Evolutionary conservation across 2,329 filamentous ascomycete genomes (phyloP), one percentile per base, ranked within the genome.

Genomic region (Clonostachys rhizophaga): DNA sequence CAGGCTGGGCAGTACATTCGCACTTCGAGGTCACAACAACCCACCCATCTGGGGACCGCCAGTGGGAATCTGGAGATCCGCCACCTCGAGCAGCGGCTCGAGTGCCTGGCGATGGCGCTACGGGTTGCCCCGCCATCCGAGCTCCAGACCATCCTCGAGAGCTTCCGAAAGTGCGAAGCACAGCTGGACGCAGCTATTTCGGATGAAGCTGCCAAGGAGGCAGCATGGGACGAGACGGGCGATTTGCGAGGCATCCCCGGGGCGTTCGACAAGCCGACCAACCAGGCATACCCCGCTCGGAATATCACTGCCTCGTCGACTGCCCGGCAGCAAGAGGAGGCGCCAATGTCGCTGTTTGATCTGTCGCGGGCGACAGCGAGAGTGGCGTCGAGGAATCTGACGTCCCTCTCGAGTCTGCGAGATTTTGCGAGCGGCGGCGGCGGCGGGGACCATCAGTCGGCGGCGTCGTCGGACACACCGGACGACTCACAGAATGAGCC

Each of bases 71-170:
- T 74, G 24, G 72, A 83, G 49, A 78, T 94, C 45, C 79, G 87
- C 33, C 83, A 89, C 54, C 71, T 94, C 1, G 87, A 92, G 56
- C 89, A 92, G 60, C 81, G 89, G 18, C 88, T 91, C 60, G 89
- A 92, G 56, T 86, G 91, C 36, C 72, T 95, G 3, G 83, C 86
- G 2, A 83, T 86, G 12, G 87, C 89, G 2, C 72, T 94, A 16
- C 78, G 89, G 9, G 78, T 91, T 44, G 87, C 88, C 0, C 89
- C 89, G 2, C 68, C 82, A 0, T 70, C 76, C 1, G 81, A 86
- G 12, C 74, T 94, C 1, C 83, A 87, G 49, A 86, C 90, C 53
- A 87, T 94, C 13, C 69, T 94, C 4, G 84, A 82, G 44, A 83
- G 81, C 2, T 94, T 87, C 72, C 81, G 86, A 12, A 77, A 86